Conservation (phyloP, 305 asterid genomes). For the Ajuga reptans region DNA sequence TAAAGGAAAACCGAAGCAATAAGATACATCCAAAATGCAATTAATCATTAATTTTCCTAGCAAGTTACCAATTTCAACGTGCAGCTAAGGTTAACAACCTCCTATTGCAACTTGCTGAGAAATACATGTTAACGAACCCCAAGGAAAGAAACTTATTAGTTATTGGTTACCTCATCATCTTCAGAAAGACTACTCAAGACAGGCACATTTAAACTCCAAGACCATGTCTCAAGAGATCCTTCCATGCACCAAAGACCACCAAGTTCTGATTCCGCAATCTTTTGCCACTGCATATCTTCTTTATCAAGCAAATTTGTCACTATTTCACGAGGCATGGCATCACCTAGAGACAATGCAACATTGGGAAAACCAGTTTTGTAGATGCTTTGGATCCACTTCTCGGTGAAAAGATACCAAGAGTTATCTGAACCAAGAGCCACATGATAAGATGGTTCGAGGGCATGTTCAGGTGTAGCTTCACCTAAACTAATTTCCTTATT, state of each 20-base stretch:
- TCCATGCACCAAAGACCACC: constrained; percentile 95
- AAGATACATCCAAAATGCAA: neutral
- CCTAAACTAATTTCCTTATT: constrained; percentile 29
- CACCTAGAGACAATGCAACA: constrained; percentile 64
- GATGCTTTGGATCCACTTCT: constrained; percentile 80
- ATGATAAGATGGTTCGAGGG: constrained; percentile 59
- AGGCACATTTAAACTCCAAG: constrained; percentile 99
- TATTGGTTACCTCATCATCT: constrained; percentile 73
- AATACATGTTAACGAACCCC: constrained; percentile 7
- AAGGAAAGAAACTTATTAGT: neutral
- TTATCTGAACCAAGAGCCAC: constrained; percentile 97
- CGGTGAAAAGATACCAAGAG: constrained; percentile 97
- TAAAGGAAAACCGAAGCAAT: neutral
- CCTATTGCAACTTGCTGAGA: neutral
- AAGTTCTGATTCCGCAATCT: constrained; percentile 74
- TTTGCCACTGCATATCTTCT: constrained; percentile 83
- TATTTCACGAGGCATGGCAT: constrained; percentile 75
- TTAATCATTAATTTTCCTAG: constrained; percentile 3
- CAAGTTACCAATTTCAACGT: constrained; percentile 9
- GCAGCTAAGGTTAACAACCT: neutral
- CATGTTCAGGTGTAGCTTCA: constrained; percentile 33
- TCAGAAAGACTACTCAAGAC: constrained; percentile 87
- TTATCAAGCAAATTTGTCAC: constrained; percentile 66
- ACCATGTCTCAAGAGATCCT: constrained; percentile 99
- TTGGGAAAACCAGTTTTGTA: constrained; percentile 87